Percentiles rank a stretch among this genome's conserved stretches.
Conservation (phyloP, 176 grass and related monocot species). For the Eleusine indica region DNA sequence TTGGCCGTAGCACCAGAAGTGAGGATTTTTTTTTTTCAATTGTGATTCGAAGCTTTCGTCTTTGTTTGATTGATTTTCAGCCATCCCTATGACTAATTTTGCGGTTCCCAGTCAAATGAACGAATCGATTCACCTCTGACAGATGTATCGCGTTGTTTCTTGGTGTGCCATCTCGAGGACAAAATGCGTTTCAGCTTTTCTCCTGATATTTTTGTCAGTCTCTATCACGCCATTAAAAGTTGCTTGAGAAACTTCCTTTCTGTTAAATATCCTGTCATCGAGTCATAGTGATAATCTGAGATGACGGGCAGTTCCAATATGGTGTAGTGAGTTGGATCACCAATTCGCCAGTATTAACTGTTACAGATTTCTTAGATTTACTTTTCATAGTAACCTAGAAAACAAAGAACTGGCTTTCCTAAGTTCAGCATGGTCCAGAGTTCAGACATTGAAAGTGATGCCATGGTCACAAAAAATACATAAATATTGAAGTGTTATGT, state of each 20-base stretch:
- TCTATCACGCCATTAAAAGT: background rate
- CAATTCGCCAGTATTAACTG: background rate
- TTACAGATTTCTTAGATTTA: background rate
- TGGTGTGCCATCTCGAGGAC: background rate
- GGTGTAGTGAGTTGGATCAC: background rate
- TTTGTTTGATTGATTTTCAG: background rate
- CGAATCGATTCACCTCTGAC: background rate
- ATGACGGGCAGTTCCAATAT: background rate
- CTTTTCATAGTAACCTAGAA: background rate
- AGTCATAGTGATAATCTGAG: background rate
- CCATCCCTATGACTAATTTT: background rate
- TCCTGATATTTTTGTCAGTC: constrained; percentile 38
- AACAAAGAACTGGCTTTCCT: background rate
- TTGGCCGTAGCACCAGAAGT: background rate
- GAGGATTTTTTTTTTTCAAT: background rate
- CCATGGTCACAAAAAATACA: background rate
- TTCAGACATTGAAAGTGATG: background rate
- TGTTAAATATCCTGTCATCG: background rate
- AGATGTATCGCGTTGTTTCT: background rate
- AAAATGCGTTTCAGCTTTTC: background rate
- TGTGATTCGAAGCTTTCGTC: background rate
- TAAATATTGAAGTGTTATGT: background rate
- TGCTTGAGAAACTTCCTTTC: background rate
- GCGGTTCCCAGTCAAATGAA: background rate
- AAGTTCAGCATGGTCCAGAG: background rate